These are phyloP conservation scores for Pseudonitzschia multistriata DNA, from an alignment of 108 stramenopile genomes.

Conservation along the genomic window DNA sequence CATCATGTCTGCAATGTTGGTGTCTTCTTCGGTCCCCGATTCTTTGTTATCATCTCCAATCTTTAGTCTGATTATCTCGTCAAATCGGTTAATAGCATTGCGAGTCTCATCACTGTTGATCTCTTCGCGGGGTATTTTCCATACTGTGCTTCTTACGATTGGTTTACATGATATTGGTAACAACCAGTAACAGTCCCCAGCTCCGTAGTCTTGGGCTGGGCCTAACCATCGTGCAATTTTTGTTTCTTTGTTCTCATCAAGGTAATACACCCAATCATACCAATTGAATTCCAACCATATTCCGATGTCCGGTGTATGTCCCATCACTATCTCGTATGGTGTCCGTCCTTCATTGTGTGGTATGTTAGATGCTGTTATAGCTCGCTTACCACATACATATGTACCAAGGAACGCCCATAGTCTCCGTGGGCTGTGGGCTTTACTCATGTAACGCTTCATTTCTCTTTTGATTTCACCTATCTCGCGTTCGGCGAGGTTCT, in stretches of 20 bases:
- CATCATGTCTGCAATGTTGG: neutral
- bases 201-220: neutral
- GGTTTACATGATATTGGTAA: neutral
- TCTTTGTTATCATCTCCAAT: neutral
- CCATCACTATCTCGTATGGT: neutral
- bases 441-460: no score
- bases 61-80: neutral
- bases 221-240: constrained; percentile 9
- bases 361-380: no score
- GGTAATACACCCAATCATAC: constrained; percentile 23
- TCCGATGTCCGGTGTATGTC: constrained; percentile 20
- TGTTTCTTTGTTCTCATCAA: neutral
- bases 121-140: neutral
- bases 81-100: neutral
- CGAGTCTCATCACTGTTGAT: neutral
- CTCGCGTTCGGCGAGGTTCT: no score
- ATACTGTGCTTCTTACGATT: neutral
- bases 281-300: constrained; percentile 13
- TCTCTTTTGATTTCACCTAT: no score
- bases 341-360: no score
- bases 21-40: neutral
- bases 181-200: neutral
- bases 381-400: no score
- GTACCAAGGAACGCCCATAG: no score
- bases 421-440: no score